Evolutionary conservation across 352 stramenopile genomes (phyloP), one percentile per base, ranked within the genome.

Genomic region (Phytophthora hybrid): DNA sequence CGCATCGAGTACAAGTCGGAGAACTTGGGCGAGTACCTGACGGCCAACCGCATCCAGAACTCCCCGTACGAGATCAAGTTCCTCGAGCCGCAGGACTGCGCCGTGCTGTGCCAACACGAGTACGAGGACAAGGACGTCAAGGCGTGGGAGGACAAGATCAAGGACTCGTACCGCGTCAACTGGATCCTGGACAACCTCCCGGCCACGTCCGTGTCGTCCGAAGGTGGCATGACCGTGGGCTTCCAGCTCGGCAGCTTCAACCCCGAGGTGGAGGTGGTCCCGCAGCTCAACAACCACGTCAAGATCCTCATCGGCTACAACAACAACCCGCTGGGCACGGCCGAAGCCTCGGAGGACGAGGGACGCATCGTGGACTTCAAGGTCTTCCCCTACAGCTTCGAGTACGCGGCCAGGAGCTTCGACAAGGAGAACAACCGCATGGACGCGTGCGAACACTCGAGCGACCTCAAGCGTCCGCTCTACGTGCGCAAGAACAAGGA

Each of bases 221-320:
- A 97, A 26, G 87, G 88, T 7, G 77, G 73, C 23, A 81, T 94
- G 60, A 85, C 84, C 18, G 87, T 97, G 6, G 92, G 93, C 11
- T 98, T 97, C 74, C 88, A 92, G 37, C 74, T 98, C 4, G 94
- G 94, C 39, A 97, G 80, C 73, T 98, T 93, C 59, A 97, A 97
- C 68, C 87, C 92, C 7, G 89, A 98, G 58, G 85, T 93, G 51
- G 92, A 98, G 55, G 94, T 97, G 67, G 93, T 97, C 53, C 89
- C 89, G 57, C 89, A 82, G 75, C 79, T 99, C 4, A 94, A 99
- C 87, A 99, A 99, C 87, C 98, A 99, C 88, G 91, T 99, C 21
- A 99, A 99, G 81, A 99, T 99, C 80, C 94, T 98, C 64, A 97
- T 99, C 63, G 92, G 97, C 62, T 99, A 99, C 80, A 99, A 99